phyloP scores from a whole-genome alignment of 2,329 filamentous ascomycete genomes.

The Pseudogymnoascus sp. region DNA sequence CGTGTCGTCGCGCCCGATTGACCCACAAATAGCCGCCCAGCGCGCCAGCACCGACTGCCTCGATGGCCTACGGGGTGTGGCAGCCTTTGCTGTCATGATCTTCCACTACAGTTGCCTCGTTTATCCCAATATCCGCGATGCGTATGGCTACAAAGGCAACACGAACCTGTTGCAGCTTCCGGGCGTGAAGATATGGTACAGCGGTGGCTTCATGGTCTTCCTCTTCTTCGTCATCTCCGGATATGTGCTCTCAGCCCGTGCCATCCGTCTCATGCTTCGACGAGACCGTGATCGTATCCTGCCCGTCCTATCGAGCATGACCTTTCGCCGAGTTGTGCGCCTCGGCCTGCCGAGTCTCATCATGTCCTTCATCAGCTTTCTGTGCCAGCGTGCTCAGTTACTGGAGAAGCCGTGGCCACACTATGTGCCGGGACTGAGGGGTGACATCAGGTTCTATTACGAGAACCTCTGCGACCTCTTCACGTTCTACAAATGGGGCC shows the following conservation, averaged over 20 bases:
- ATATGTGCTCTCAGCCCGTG: constrained; percentile 39
- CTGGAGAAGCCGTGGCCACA: neutral
- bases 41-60: constrained; percentile 5
- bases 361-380: constrained; percentile 31
- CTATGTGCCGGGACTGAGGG: neutral
- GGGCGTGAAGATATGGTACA: constrained; percentile 31
- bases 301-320: constrained; percentile 36
- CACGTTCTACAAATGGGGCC: constrained; percentile 6
- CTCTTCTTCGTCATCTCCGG: constrained; percentile 46
- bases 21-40: constrained; percentile 8
- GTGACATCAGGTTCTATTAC: neutral
- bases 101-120: neutral
- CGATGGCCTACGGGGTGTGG: neutral
- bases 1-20: neutral
- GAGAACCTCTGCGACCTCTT: constrained; percentile 1
- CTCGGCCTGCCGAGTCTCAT: constrained; percentile 39
- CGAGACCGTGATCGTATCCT: constrained; percentile 32
- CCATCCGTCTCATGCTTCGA: constrained; percentile 34
- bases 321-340: constrained; percentile 39
- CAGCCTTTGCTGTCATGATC: constrained; percentile 2
- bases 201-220: constrained; percentile 40
- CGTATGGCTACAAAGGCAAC: constrained; percentile 30
- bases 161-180: constrained; percentile 35
- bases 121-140: constrained; percentile 10
- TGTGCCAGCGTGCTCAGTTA: constrained; percentile 10